phyloP scores from a whole-genome alignment of 1,284 basidiomycete genomes.

The Tylopilus orsonianus region DNA sequence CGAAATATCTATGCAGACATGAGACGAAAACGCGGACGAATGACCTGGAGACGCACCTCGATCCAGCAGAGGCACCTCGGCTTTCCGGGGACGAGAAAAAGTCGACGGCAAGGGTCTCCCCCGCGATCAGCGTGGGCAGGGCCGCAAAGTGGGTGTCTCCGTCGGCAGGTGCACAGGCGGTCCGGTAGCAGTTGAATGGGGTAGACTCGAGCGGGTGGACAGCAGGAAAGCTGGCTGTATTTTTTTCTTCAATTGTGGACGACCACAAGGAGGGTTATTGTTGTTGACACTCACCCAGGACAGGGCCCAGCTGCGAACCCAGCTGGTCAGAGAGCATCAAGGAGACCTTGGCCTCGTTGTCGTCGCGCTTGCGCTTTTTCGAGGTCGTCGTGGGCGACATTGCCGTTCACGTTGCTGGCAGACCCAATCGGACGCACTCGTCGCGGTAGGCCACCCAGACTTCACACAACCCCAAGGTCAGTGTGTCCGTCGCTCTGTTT shows the following conservation, averaged over 20 bases:
- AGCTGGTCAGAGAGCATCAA: constrained; percentile 48
- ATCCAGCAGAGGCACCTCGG: constrained; percentile 52
- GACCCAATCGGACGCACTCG: too few relatives aligned
- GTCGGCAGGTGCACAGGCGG: constrained; percentile 31
- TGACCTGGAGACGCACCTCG: constrained; percentile 48
- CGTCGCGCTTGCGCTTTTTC: constrained; percentile 65
- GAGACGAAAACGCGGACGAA: constrained; percentile 10
- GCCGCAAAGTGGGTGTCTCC: constrained; percentile 45
- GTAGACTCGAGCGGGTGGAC: constrained; percentile 60
- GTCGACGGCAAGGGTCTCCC: constrained; percentile 68
- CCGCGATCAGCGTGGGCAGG: constrained; percentile 59
- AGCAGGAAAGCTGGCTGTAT: constrained; percentile 74
- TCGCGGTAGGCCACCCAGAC: neutral
- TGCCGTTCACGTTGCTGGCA: neutral
- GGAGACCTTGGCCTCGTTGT: constrained; percentile 40
- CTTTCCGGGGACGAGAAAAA: constrained; percentile 51
- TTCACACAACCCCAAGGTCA: constrained; percentile 25
- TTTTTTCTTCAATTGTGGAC: constrained; percentile 13
- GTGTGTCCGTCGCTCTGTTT: constrained; percentile 14
- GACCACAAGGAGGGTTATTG: constrained; percentile 16
- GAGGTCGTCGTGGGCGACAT: constrained; percentile 37
- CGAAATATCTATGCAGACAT: constrained; percentile 49
- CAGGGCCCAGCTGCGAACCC: constrained; percentile 58
- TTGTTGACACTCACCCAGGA: constrained; percentile 60
- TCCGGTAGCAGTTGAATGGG: constrained; percentile 64